These are phyloP conservation scores for Oryza australiensis DNA, from an alignment of 176 grass and related monocot genomes.

Conservation along the genomic window DNA sequence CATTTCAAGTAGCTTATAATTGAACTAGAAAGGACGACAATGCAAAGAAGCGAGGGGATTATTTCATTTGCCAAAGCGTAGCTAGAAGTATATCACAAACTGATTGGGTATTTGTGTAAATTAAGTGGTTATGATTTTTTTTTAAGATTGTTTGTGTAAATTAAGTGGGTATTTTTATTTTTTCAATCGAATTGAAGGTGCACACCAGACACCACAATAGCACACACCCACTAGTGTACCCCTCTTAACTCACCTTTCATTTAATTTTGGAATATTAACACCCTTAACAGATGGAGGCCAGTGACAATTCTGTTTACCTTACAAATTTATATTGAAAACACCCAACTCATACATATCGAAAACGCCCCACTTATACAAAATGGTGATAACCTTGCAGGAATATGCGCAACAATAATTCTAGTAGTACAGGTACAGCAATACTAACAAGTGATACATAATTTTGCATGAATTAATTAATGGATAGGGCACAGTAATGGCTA, in stretches of 20 bases:
- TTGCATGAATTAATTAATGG: not conserved
- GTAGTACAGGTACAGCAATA: not conserved
- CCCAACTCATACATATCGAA: not conserved
- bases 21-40: not conserved
- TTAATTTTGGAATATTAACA: no score
- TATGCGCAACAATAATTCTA: not conserved
- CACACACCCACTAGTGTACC: no score
- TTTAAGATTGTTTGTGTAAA: no score
- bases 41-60: not conserved
- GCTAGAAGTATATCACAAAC: not conserved
- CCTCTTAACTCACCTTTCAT: no score
- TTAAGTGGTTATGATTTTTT: not conserved
- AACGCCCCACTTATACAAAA: not conserved
- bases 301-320: not conserved
- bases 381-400: not conserved
- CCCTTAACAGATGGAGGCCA: no score
- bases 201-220: no score
- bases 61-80: not conserved
- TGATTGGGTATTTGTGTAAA: not conserved
- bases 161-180: no score
- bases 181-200: no score
- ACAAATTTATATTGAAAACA: not conserved
- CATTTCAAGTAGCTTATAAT: not conserved
- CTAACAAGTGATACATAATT: not conserved
- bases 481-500: slow-evolving; percentile 15